Evolutionary conservation across 2,329 filamentous ascomycete genomes (phyloP), one percentile per base, ranked within the genome.

Genomic region (Rutstroemia sp.): DNA sequence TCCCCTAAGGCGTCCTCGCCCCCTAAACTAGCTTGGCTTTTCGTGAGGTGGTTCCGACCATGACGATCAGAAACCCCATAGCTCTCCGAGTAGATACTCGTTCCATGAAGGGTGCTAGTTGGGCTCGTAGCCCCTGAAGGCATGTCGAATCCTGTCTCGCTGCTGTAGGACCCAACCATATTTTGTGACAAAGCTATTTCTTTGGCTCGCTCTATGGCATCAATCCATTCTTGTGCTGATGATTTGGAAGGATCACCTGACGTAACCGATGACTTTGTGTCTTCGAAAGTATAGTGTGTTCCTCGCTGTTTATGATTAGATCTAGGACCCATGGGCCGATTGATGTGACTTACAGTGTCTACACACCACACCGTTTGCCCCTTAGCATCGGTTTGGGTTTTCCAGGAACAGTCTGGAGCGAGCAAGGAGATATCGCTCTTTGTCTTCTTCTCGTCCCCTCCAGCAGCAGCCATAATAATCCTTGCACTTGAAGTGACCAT

Each of bases 401-500:
- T 87, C 85, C 90, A 97, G 25, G 81, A 77, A 63, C 85, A 90
- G 53, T 90, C 91, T 2, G 86, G 76, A 2, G 80, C 79, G 19
- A 95, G 75, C 25, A 99, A 77, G n/a, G 89, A 90, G 38, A 99
- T 83, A 64, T 99, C 94, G 66, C 90, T 81, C 71, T 99, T 99
- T 21, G 90, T 82, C 71, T 94, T 92, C 75, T 99, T 99, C 69
- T 97, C 92, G 62, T 96, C 94, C 0, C 92, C 94, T 6, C 92
- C 92, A 23, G 92, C 87, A 5, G 94, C 89, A 12, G 90, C 92
- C 67, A 99, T 79, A 49, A 99, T 85, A 52, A 99, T 87, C 45
- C 94, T 85, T 16, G 88, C 94, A 65, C 88, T 90, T 1, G 90
- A 95, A 2, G 94, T 99, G 54, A 99, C 83, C 85, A 99, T 92